Evolutionary conservation across 352 stramenopile species (phyloP), one percentile per base, ranked within the genome.

Genomic region (Aphanomyces astaci): DNA sequence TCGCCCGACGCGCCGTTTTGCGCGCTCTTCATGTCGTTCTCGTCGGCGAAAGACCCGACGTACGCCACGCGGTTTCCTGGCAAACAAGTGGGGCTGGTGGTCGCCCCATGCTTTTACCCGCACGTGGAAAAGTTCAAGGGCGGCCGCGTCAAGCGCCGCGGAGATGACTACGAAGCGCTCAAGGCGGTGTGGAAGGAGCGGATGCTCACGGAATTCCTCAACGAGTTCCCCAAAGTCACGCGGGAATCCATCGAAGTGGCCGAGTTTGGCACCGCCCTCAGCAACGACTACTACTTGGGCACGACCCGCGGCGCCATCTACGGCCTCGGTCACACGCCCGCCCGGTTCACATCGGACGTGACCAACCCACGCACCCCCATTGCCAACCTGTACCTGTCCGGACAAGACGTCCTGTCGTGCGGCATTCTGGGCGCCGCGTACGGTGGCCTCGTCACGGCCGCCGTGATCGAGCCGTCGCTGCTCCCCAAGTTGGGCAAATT

Each of bases 211-310:
- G 69, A 66, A 32, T 74, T 80, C 30, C 72, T 76, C 22, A 49
- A 74, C n/a, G 70, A 77, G 40, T 78, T 77, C 40, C 75, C 75
- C 24, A 56, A 72, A 40, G 57, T 73, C 13, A 56, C 63, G 31
- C 67, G 73, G 15, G 66, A 76, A 45, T 72, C 49, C 31, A 64
- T 70, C 11, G 54, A 49, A 64, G 40, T 78, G 27, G 54, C 67
- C 31, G 75, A 80, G 43, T 60, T 80, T 32, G 75, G 75, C 27
- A 76, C 73, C 31, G 69, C 75, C 13, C 22, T 80, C n/a, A 80
- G 63, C n/a, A 80, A 80, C 66, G 72, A 80, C 48, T 78, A 70
- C 62, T 80, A 80, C 70, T 59, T 80, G 25, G 75, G 75, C 30
- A 77, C 66, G 25, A 39, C 73, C 56, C 57, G 63, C n/a, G 75